phyloP scores from a whole-genome alignment of 192 early-diverging fungal genomes.

The Piromyces finnis region DNA sequence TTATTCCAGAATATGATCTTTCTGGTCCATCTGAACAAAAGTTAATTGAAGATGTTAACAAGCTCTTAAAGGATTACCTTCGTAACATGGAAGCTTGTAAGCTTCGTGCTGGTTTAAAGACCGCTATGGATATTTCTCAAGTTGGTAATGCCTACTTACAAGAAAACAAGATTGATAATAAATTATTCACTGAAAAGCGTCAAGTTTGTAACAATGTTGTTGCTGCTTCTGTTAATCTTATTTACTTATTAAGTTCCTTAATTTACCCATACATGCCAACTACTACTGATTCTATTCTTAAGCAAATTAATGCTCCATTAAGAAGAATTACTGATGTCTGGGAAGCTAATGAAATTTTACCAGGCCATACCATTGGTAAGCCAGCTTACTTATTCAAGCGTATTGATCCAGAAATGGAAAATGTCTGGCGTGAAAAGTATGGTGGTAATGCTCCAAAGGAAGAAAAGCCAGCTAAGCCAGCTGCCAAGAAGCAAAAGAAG shows the following conservation, averaged over 20 bases:
- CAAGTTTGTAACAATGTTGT: slow-evolving; percentile 76
- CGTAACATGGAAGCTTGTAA: slow-evolving; percentile 60
- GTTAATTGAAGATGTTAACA: slow-evolving; percentile 71
- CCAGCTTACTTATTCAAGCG: slow-evolving; percentile 79
- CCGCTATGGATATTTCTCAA: slow-evolving; percentile 86
- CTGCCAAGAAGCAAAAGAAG: neutral
- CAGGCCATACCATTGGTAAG: slow-evolving; percentile 67
- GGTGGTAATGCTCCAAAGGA: slow-evolving; percentile 28
- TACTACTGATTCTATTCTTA: slow-evolving; percentile 54
- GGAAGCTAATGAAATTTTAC: slow-evolving; percentile 43
- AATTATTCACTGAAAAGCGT: slow-evolving; percentile 58
- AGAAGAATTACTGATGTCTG: slow-evolving; percentile 63
- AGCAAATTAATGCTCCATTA: slow-evolving; percentile 67
- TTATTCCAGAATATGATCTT: slow-evolving; percentile 39
- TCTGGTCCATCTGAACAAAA: slow-evolving; percentile 39
- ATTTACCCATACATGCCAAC: slow-evolving; percentile 86
- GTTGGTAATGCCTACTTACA: slow-evolving; percentile 92
- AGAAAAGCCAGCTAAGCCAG: neutral
- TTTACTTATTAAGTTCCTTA: slow-evolving; percentile 73
- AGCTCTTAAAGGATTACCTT: slow-evolving; percentile 52
- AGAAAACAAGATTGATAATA: slow-evolving; percentile 79
- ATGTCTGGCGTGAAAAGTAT: slow-evolving; percentile 61
- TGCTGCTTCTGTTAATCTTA: slow-evolving; percentile 61
- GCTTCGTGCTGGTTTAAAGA: slow-evolving; percentile 56
- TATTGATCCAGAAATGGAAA: slow-evolving; percentile 71